A percentile compares a stretch with the other conserved stretches of the same genome.
Conservation (phyloP, 2,329 filamentous ascomycete genomes). For the Beauveria rudraprayagi region DNA sequence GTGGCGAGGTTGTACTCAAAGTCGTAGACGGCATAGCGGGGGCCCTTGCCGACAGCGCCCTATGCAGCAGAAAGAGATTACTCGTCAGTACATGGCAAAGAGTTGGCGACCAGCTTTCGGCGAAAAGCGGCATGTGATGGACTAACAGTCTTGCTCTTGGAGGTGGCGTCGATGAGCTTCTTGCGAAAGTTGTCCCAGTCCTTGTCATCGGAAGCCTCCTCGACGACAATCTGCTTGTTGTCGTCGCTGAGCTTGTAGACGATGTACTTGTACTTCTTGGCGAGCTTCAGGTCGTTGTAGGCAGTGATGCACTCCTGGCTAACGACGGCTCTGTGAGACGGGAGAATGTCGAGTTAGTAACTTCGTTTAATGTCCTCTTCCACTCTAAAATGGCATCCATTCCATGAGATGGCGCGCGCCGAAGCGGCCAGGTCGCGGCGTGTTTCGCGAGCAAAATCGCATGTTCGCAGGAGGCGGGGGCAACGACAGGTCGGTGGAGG, state of each 20-base stretch:
- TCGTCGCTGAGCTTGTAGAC: slow-evolving; percentile 82
- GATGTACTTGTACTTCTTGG: slow-evolving; percentile 76
- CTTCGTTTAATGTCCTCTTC: background rate
- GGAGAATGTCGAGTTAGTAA: background rate
- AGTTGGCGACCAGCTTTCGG: background rate
- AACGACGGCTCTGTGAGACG: slow-evolving; percentile 55
- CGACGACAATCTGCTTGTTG: slow-evolving; percentile 74
- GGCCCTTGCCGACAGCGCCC: slow-evolving; percentile 57
- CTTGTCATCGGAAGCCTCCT: slow-evolving; percentile 57
- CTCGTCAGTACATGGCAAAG: background rate
- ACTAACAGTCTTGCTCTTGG: slow-evolving; percentile 61
- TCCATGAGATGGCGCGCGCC: no score
- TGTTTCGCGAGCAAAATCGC: background rate
- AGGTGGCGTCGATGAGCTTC: slow-evolving; percentile 65
- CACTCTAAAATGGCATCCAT: background rate
- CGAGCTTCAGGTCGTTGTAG: slow-evolving; percentile 79
- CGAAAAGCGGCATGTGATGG: background rate
- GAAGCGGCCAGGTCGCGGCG: background rate
- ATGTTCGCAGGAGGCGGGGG: slow-evolving; percentile 6
- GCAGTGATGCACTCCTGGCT: slow-evolving; percentile 60
- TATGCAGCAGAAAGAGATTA: slow-evolving; percentile 19
- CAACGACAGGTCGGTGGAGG: slow-evolving; percentile 6
- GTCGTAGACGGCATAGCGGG: slow-evolving; percentile 79
- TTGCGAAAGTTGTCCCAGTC: slow-evolving; percentile 70
- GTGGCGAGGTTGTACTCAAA: slow-evolving; percentile 66